Evolutionary conservation across 805 yeast species (phyloP).

Genomic region (Kluyveromyces aestuarii): DNA sequence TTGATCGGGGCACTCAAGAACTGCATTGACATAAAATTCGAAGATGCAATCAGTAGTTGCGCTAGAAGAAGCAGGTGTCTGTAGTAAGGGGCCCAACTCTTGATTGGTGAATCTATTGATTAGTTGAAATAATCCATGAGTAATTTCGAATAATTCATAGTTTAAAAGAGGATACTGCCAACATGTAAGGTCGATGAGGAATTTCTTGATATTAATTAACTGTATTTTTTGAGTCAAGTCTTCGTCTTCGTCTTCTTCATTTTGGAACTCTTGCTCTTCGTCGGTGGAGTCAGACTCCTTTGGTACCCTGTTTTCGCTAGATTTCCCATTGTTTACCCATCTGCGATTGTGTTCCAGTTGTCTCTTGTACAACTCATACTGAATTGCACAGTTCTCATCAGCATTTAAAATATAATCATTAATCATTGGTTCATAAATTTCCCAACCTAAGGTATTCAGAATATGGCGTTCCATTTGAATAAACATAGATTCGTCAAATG

Average conservation of each 20-base stretch:
- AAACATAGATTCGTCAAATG: constrained; percentile 51
- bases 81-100: constrained; percentile 24
- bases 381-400: constrained; percentile 36
- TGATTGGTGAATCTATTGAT: constrained; percentile 23
- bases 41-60: constrained; percentile 17
- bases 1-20: constrained; percentile 17
- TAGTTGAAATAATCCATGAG: constrained; percentile 24
- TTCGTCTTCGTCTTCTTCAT: constrained; percentile 20
- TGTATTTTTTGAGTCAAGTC: constrained; percentile 28
- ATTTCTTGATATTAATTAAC: constrained; percentile 40
- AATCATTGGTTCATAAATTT: constrained; percentile 52
- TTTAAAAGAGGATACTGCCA: constrained; percentile 36
- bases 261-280: constrained; percentile 8
- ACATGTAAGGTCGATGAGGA: constrained; percentile 39
- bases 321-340: constrained; percentile 10
- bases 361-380: constrained; percentile 28
- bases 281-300: constrained; percentile 23
- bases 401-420: constrained; percentile 38
- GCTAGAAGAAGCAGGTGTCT: constrained; percentile 16
- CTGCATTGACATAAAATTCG: constrained; percentile 18
- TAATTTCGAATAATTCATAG: constrained; percentile 24
- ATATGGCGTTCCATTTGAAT: constrained; percentile 74
- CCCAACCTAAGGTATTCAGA: constrained; percentile 64
- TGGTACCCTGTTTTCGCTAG: constrained; percentile 7
- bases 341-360: constrained; percentile 21